These are phyloP conservation scores for Trichoderma brevicompactum DNA, from an alignment of 2,329 filamentous ascomycete species.

Conservation along the genomic window DNA sequence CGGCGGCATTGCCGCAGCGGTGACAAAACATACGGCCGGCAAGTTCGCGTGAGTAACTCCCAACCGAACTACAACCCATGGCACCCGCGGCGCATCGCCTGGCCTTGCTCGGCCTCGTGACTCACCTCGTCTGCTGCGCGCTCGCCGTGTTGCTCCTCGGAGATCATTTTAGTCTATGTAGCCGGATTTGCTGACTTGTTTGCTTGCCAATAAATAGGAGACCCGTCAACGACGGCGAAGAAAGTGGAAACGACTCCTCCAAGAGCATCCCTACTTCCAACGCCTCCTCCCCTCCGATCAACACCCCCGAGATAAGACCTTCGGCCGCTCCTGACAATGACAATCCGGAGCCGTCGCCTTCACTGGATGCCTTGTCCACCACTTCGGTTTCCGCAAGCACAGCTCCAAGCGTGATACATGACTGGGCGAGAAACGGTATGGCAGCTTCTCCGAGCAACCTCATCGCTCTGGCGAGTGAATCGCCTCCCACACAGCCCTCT, in stretches of 20 bases:
- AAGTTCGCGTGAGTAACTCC: constrained; percentile 54
- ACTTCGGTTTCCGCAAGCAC: constrained; percentile 55
- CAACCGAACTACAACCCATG: constrained; percentile 9
- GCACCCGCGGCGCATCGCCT: constrained; percentile 25
- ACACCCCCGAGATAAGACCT: constrained; percentile 54
- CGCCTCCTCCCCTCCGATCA: constrained; percentile 50
- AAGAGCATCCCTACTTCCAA: constrained; percentile 47
- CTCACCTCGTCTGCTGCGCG: constrained; percentile 32
- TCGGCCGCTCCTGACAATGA: constrained; percentile 49
- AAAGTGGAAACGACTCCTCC: constrained; percentile 43
- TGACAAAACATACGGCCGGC: constrained; percentile 57
- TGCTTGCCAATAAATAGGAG: constrained; percentile 31
- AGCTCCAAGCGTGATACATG: constrained; percentile 52
- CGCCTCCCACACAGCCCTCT: constrained; percentile 57
- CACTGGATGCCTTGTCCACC: constrained; percentile 54
- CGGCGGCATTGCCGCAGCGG: constrained; percentile 57
- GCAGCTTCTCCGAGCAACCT: constrained; percentile 59
- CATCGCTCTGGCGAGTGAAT: constrained; percentile 56
- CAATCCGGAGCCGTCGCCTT: constrained; percentile 50
- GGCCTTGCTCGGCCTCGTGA: constrained; percentile 36
- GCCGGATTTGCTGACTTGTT: constrained; percentile 32
- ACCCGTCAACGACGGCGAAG: constrained; percentile 35
- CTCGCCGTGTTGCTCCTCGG: background rate
- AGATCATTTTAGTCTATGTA: constrained; percentile 12
- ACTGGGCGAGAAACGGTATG: constrained; percentile 51